phyloP scores from a whole-genome alignment of 164 flowering plant species.

The Berberis vulgaris region DNA sequence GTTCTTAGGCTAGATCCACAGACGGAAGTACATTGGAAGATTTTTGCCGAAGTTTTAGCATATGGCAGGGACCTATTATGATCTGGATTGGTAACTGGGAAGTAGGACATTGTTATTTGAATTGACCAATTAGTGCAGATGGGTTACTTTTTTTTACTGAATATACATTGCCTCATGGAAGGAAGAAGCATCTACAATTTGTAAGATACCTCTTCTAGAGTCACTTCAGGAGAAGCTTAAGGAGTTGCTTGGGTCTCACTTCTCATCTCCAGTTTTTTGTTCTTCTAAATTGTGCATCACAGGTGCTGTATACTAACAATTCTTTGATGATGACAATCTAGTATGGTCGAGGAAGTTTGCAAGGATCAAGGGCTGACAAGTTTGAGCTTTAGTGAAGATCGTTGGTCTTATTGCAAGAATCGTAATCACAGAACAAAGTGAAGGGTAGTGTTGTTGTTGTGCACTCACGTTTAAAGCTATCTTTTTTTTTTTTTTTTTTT shows the following conservation, averaged over 20 bases:
- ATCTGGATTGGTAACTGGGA: background rate
- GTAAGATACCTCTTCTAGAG: background rate
- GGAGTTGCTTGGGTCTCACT: background rate
- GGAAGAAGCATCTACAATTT: background rate
- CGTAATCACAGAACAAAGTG: no score
- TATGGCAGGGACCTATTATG: background rate
- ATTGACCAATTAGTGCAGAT: background rate
- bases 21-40: background rate
- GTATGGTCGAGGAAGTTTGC: background rate
- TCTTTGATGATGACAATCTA: background rate
- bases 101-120: background rate
- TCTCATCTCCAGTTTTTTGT: background rate
- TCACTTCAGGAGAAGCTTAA: background rate
- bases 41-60: conserved; percentile 2
- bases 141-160: background rate
- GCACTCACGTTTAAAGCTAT: background rate
- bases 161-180: background rate
- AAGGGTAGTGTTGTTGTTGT: background rate
- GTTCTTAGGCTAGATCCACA: background rate
- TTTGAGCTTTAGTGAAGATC: no score
- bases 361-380: no score
- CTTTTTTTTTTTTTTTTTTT: background rate
- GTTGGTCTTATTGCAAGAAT: no score
- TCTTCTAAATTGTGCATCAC: background rate
- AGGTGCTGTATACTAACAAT: background rate